Evolutionary conservation across 2,329 filamentous ascomycete genomes (phyloP).

Genomic region (Elsinoe ampelina): DNA sequence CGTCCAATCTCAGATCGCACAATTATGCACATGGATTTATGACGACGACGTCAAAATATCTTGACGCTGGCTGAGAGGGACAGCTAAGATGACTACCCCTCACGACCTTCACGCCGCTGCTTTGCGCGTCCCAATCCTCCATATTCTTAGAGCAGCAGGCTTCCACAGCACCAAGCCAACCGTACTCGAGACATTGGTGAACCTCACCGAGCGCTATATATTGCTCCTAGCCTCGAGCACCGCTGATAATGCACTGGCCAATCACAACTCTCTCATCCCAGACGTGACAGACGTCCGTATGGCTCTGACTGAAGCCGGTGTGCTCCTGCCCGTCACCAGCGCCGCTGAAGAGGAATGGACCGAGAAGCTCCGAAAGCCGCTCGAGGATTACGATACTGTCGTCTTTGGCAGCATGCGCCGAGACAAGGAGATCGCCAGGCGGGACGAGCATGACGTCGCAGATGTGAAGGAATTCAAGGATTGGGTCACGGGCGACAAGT

Average conservation of each 20-base stretch:
- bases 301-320: conserved; percentile 73
- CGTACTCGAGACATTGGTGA: conserved; percentile 79
- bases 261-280: conserved; percentile 55
- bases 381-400: conserved; percentile 33
- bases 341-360: conserved; percentile 59
- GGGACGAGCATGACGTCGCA: conserved; percentile 61
- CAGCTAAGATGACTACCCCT: conserved; percentile 14
- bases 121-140: conserved; percentile 75
- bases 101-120: conserved; percentile 59
- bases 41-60: not conserved
- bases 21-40: not conserved
- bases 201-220: conserved; percentile 76
- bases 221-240: conserved; percentile 63
- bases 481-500: conserved; percentile 67
- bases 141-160: conserved; percentile 83
- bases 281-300: conserved; percentile 71
- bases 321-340: conserved; percentile 59
- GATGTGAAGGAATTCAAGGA: conserved; percentile 69
- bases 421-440: conserved; percentile 33
- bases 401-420: conserved; percentile 29
- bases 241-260: conserved; percentile 60
- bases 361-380: conserved; percentile 39
- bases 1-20: not conserved
- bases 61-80: not conserved
- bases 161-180: conserved; percentile 75